These are phyloP conservation scores for Neofusicoccum sp. DNA, from an alignment of 2,329 filamentous ascomycete genomes.

Conservation along the genomic window DNA sequence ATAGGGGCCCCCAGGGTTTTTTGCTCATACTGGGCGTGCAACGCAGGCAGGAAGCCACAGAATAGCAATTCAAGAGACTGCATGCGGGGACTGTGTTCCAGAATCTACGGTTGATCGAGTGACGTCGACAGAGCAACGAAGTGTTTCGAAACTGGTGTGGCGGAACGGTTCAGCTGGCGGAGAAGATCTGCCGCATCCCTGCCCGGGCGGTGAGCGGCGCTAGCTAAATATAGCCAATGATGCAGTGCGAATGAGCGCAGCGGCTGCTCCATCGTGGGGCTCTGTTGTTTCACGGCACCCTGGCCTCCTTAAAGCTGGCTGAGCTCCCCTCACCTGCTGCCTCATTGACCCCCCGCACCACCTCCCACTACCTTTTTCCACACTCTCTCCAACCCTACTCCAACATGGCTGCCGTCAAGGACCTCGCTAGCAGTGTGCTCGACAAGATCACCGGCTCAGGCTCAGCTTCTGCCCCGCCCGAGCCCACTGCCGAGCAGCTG, in stretches of 20 bases:
- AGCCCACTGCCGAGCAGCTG: slow-evolving; percentile 65
- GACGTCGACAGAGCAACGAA: neutral
- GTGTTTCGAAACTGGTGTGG: slow-evolving; percentile 3
- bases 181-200: slow-evolving; percentile 12
- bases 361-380: neutral
- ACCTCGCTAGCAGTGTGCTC: neutral
- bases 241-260: slow-evolving; percentile 15
- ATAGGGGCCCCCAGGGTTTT: slow-evolving; percentile 6
- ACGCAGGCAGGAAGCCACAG: neutral
- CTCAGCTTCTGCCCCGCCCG: slow-evolving; percentile 35
- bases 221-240: slow-evolving; percentile 17
- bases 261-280: slow-evolving; percentile 17
- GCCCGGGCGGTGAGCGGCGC: slow-evolving; percentile 17
- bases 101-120: neutral
- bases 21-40: neutral
- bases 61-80: neutral
- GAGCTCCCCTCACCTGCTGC: slow-evolving; percentile 6
- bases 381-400: neutral
- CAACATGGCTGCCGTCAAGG: slow-evolving; percentile 17
- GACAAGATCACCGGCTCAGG: slow-evolving; percentile 31
- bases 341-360: neutral
- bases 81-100: no score
- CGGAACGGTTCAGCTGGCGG: slow-evolving; percentile 6
- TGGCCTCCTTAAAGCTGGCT: slow-evolving; percentile 17
- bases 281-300: slow-evolving; percentile 17